Evolutionary conservation across 352 stramenopile genomes (phyloP).

Genomic region (Pythium biforme): DNA sequence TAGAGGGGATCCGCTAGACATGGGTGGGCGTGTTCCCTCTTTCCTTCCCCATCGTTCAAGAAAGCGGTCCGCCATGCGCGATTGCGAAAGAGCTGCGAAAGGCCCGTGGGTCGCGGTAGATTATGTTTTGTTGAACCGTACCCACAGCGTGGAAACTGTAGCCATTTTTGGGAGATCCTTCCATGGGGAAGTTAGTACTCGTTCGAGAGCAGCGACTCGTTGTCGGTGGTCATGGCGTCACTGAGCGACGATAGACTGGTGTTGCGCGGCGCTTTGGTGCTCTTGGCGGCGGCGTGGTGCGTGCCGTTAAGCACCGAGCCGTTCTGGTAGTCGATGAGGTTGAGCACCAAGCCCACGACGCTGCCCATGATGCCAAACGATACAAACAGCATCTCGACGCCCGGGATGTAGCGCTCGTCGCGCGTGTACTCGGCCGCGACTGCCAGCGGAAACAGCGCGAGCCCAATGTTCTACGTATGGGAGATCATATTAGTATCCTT

Average conservation of each 20-base stretch:
- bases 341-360: conserved; percentile 68
- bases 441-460: conserved; percentile 72
- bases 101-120: too few species aligned
- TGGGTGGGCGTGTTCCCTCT: too few species aligned
- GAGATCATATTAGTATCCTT: not conserved
- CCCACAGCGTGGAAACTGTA: not conserved
- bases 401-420: conserved; percentile 72
- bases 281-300: conserved; percentile 29
- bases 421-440: conserved; percentile 77
- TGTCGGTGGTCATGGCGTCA: conserved; percentile 47
- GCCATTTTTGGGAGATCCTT: conserved; percentile 3
- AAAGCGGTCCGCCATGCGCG: too few species aligned
- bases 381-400: conserved; percentile 82
- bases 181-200: conserved; percentile 39
- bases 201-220: conserved; percentile 49
- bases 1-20: too few species aligned
- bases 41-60: too few species aligned
- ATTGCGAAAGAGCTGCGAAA: too few species aligned
- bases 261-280: conserved; percentile 21
- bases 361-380: conserved; percentile 72
- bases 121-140: too few species aligned
- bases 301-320: conserved; percentile 72
- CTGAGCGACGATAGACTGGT: conserved; percentile 31
- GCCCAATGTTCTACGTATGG: conserved; percentile 72
- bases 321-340: conserved; percentile 77